These are phyloP conservation scores for Artemisia argyi DNA, from an alignment of 129 eudicot species.

Conservation along the genomic window DNA sequence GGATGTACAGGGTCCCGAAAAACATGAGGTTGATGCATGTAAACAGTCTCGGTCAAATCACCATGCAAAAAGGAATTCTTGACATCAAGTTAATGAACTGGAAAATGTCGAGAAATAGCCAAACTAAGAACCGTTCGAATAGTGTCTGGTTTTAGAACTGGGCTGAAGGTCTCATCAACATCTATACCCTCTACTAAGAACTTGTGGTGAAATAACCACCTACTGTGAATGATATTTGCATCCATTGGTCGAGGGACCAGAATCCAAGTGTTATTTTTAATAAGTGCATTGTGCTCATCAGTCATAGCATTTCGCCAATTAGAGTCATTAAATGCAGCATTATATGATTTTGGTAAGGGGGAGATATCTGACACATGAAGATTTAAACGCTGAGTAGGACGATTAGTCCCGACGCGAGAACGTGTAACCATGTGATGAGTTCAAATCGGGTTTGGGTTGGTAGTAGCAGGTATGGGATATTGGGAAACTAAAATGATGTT, in stretches of 20 bases:
- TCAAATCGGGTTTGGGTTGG: too few relatives aligned
- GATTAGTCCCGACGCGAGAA: too few relatives aligned
- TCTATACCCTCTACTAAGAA: background rate
- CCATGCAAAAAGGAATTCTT: too few relatives aligned
- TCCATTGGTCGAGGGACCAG: background rate
- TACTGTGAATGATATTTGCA: background rate
- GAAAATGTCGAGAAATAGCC: background rate
- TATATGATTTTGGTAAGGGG: background rate
- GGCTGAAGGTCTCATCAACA: background rate
- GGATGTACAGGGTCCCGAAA: background rate
- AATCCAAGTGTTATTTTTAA: background rate
- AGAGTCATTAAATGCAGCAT: background rate
- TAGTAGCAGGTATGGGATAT: too few relatives aligned
- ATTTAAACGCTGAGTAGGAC: too few relatives aligned
- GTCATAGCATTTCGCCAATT: background rate
- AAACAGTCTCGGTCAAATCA: too few relatives aligned
- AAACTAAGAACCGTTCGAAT: background rate
- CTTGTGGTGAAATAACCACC: background rate
- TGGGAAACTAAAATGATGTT: too few relatives aligned
- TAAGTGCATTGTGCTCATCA: background rate
- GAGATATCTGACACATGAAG: background rate
- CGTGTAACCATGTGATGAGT: too few relatives aligned
- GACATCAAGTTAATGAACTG: too few relatives aligned
- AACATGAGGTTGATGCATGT: constrained; percentile 10
- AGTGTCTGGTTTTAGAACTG: background rate